Base-by-base conservation (phyloP, 371 early-diverging fungal genomes). In the Conidiobolus incongruus region DNA sequence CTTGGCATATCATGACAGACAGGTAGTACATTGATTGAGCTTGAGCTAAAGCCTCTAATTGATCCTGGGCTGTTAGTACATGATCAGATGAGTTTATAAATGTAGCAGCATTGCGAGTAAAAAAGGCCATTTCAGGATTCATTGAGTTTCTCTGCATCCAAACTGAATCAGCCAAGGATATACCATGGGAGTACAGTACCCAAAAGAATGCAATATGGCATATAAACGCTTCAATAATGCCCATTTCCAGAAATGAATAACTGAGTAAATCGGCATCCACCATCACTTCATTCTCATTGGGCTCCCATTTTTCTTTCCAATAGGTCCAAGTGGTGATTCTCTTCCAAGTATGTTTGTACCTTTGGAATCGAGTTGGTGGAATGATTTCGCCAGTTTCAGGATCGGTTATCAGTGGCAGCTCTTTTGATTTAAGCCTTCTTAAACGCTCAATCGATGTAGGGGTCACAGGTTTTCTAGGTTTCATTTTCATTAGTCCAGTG, bases 401-500 rank as follows among this genome's bases (percentile, higher is more conserved):
- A n/a, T n/a, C n/a, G n/a, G n/a, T n/a, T n/a, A n/a, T n/a, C n/a
- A n/a, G n/a, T n/a, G n/a, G n/a, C n/a, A n/a, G n/a, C n/a, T n/a
- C n/a, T n/a, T n/a, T n/a, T n/a, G n/a, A n/a, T n/a, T n/a, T n/a
- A n/a, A n/a, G n/a, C n/a, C n/a, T n/a, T n/a, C n/a, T n/a, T n/a
- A n/a, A n/a, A n/a, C n/a, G n/a, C n/a, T n/a, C n/a, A n/a, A n/a
- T n/a, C n/a, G n/a, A n/a, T n/a, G 59, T 46, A 24, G 66, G 59
- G 15, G 55, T 60, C 15, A 92, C 91, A 4, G 89, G 88, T 48
- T 77, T 81, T 44, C 94, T 78, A 28, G 95, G 95, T 32, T 66
- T 68, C 42, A 84, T 54, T 49, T 65, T 74, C 92, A 95, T 92
- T 47, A 94, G 55, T 28, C 79, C 77, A 22, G 50, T 64, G 34